Conservation (phyloP, 1,284 basidiomycete species). For the Pterulicium gracile region DNA sequence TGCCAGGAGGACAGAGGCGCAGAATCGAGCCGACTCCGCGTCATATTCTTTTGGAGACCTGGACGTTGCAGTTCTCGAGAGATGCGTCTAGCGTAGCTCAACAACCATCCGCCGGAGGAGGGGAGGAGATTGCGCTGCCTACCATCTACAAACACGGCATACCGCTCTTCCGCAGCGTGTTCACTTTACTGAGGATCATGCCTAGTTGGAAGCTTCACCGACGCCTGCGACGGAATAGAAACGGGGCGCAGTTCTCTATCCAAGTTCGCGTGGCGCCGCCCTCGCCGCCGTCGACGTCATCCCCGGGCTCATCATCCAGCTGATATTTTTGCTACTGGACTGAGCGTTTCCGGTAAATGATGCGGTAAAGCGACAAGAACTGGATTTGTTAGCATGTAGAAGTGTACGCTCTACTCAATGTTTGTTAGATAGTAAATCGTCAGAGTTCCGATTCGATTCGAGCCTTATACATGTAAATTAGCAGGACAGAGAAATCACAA, state of each 20-base stretch:
- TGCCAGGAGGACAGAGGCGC: conserved; percentile 29
- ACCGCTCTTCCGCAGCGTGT: conserved; percentile 66
- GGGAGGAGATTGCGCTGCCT: conserved; percentile 48
- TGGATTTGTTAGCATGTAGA: too few relatives aligned
- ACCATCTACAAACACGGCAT: conserved; percentile 78
- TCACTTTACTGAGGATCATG: conserved; percentile 55
- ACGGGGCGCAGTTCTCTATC: conserved; percentile 38
- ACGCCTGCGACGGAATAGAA: conserved; percentile 40
- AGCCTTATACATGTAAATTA: too few relatives aligned
- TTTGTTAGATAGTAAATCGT: too few relatives aligned
- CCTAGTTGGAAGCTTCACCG: conserved; percentile 65
- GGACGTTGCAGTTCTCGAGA: conserved; percentile 49
- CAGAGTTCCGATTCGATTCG: too few relatives aligned
- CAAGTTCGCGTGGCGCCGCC: conserved; percentile 35
- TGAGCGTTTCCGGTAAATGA: too few relatives aligned
- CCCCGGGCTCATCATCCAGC: too few relatives aligned
- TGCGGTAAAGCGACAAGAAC: too few relatives aligned
- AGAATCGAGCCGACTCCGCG: conserved; percentile 57
- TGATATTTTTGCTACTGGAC: conserved; percentile 9
- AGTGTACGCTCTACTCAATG: too few relatives aligned
- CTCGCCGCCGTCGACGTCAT: conserved; percentile 23
- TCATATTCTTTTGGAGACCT: conserved; percentile 65
- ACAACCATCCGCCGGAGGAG: conserved; percentile 16
- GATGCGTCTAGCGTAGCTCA: conserved; percentile 8
- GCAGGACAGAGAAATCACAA: too few relatives aligned